Conservation (phyloP, 352 stramenopile genomes). For the Plasmopara halstedii region DNA sequence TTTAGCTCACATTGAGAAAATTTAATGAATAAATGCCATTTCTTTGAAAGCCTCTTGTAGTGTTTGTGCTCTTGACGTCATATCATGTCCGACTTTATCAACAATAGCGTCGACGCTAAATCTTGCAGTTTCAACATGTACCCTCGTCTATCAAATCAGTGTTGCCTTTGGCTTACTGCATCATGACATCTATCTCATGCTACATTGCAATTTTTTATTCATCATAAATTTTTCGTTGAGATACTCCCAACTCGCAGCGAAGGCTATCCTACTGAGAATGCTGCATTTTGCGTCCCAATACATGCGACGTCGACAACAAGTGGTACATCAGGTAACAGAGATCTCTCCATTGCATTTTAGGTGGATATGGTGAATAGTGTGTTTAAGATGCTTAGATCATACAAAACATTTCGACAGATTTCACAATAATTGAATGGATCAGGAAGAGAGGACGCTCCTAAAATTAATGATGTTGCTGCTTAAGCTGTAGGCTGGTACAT, state of each 20-base stretch:
- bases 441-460: conserved; percentile 29
- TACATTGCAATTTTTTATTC: too few species aligned
- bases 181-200: too few species aligned
- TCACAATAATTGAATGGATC: conserved; percentile 14
- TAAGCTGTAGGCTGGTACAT: conserved; percentile 50
- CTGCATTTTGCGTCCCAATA: too few species aligned
- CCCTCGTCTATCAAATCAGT: too few species aligned
- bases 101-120: conserved; percentile 35
- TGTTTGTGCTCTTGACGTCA: conserved; percentile 14
- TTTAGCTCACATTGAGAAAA: too few species aligned
- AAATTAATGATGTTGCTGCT: conserved; percentile 24
- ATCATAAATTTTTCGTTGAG: conserved; percentile 49
- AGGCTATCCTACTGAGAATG: too few species aligned
- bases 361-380: too few species aligned
- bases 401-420: conserved; percentile 22
- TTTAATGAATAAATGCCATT: conserved; percentile 58
- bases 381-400: conserved; percentile 34
- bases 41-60: conserved; percentile 38
- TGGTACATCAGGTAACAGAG: too few species aligned
- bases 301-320: too few species aligned
- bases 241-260: too few species aligned
- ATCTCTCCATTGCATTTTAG: too few species aligned
- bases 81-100: conserved; percentile 29
- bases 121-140: conserved; percentile 73
- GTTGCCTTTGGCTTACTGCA: conserved; percentile 64